Evolutionary conservation across 2,329 filamentous ascomycete genomes (phyloP), one percentile per base, ranked within the genome.

Genomic region (Xylariaceae sp.): DNA sequence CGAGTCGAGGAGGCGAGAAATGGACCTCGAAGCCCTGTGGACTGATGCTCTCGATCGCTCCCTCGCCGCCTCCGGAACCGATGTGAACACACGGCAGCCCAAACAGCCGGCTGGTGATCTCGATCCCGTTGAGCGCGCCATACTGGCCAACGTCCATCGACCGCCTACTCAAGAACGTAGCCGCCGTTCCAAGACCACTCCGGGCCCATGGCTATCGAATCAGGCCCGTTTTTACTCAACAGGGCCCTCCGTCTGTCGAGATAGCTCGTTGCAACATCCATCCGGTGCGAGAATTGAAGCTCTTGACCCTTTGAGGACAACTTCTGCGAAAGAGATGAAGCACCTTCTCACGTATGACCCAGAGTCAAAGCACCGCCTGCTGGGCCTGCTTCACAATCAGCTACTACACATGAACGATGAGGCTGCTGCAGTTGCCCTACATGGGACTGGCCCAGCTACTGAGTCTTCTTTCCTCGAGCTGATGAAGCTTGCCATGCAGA

Each of bases 11-110:
- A 73, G 81, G 31, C 64, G 68, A 18, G 80, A 84, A 58, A 69
- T 84, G 47, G 74, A 75, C 42, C 64, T 84, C 12, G 81, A 84
- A 60, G 63, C 62, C 11, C 67, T 84, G 1, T 84, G 81, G 81
- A 66, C 70, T 63, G 46, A 65, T 66, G 45, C 60, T 44, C 47
- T 67, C n/a, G 55, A 58, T 14, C 47, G 52, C 13, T 46, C 53
- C 22, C 40, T 45, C 51, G 49, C 50, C 36, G 41, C 47, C 34
- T 16, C 33, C 50, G 10, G 44, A 55, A 16, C 36, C 57, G 28
- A 34, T 1, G 14, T 28, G 34, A 38, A 38, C 34, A 13, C 34
- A 38, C 13, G 34, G 4, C 4, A 38, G 34, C 34, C 34, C 34
- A 13, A 13, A 38, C 34, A 40, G 33, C 5, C 53, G 13, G 39